Evolutionary conservation across 495 filamentous ascomycete species (phyloP), one percentile per base, ranked within the genome.

Genomic region (Bryoglossum gracile): DNA sequence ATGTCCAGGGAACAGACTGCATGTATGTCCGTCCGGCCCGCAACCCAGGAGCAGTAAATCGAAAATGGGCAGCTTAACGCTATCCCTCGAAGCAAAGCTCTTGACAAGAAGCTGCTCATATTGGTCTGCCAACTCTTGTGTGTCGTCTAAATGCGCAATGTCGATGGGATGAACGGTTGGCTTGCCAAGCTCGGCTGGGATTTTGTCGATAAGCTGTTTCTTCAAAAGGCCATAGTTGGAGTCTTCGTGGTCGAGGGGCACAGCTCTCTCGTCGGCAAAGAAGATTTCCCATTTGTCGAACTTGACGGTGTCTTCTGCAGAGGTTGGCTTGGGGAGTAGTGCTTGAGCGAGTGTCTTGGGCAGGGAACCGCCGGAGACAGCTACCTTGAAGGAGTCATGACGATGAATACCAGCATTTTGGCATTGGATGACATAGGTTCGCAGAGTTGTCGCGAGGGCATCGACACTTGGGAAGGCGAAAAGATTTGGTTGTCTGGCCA

Each of bases 211-310:
- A 30, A 97, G 71, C 63, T 95, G 87, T 21, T 79, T 74, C 70
- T 95, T 90, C 52, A 98, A 64, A 6, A 95, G 78, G 35, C 68
- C 78, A 68, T 96, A 95, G 70, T 97, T 98, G 71, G 89, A 95
- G 69, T 98, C 94, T 37, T 75, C 72, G 67, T 97, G 82, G 63
- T 90, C 80, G 57, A 96, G 82, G 8, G 94, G 87, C 23, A 98
- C 94, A 22, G 84, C 84, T 55, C 92, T 87, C 76, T 98, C 92
- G 58, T 98, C 92, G 54, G 91, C 91, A 68, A 95, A 97, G 77
- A 96, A 98, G 62, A 98, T 85, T 57, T 97, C 84, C 92, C 92
- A 98, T 61, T 86, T 89, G 61, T 73, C 71, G 73, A 91, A 96
- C 55, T 82, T 71, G 46, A 89, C 66, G 6, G 68, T 71, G 50